These are phyloP conservation scores for Voacanga thouarsii DNA, from an alignment of 257 asterid genomes.

Conservation along the genomic window DNA sequence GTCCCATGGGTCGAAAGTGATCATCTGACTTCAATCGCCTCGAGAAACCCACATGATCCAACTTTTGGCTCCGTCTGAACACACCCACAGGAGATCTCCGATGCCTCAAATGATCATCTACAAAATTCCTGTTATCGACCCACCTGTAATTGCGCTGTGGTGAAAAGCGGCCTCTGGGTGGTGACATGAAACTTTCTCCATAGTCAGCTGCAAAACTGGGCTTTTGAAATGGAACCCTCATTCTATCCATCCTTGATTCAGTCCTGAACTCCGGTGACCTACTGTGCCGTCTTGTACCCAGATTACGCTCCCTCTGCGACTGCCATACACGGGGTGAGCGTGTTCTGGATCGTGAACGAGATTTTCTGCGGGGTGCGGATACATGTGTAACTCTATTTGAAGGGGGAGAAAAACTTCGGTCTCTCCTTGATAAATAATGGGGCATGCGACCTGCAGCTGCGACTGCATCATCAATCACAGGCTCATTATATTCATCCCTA, in stretches of 20 bases:
- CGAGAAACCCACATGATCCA: conserved; percentile 34
- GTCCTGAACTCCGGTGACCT: conserved; percentile 72
- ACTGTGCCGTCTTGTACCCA: conserved; percentile 40
- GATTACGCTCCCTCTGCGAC: conserved; percentile 43
- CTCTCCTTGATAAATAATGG: conserved; percentile 47
- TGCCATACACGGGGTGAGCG: conserved; percentile 78
- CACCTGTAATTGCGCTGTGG: conserved; percentile 45
- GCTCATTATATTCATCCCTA: conserved; percentile 39
- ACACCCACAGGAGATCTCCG: conserved; percentile 53
- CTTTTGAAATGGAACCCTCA: conserved; percentile 45
- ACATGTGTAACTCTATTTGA: conserved; percentile 38
- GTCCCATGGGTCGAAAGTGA: conserved; percentile 32
- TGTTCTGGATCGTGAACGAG: conserved; percentile 76
- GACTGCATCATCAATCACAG: conserved; percentile 37
- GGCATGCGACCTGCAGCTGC: conserved; percentile 36
- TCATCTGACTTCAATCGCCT: conserved; percentile 50
- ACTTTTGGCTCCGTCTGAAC: conserved; percentile 42
- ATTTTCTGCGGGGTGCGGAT: conserved; percentile 39
- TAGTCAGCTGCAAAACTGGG: conserved; percentile 44
- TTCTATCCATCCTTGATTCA: conserved; percentile 49
- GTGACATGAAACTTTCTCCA: conserved; percentile 49
- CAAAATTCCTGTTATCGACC: conserved; percentile 42
- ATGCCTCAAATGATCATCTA: conserved; percentile 37
- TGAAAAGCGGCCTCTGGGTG: conserved; percentile 53
- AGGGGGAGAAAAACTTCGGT: conserved; percentile 45